These are phyloP conservation scores for Metarhizium brunneum DNA, from an alignment of 2,329 filamentous ascomycete species.

Conservation along the genomic window DNA sequence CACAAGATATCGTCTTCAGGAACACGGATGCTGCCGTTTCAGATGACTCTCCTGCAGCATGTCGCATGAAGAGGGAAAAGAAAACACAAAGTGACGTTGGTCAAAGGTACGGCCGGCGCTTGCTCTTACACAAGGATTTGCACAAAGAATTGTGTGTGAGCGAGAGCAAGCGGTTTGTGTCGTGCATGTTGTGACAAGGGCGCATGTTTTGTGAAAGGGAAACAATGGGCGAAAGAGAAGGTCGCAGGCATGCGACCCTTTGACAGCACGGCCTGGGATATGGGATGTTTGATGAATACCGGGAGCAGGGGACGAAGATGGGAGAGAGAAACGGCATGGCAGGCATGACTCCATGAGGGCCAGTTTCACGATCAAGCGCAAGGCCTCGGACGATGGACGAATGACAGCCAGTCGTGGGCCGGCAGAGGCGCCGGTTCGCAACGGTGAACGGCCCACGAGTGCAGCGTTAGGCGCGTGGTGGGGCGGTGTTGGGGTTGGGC, in stretches of 20 bases:
- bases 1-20: no score
- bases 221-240: neutral
- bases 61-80: no score
- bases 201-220: neutral
- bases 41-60: no score
- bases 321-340: no score
- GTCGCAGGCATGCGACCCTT: neutral
- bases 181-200: neutral
- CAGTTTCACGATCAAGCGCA: no score
- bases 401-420: constrained; percentile 5
- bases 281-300: no score
- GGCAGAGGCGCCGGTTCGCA: constrained; percentile 2
- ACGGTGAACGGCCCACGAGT: neutral
- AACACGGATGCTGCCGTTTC: no score
- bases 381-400: neutral
- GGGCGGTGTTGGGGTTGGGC: no score
- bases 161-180: neutral
- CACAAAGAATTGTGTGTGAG: neutral
- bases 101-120: constrained; percentile 1
- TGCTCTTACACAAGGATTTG: neutral
- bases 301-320: no score
- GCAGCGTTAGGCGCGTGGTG: neutral
- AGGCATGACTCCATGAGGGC: no score
- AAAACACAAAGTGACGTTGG: neutral
- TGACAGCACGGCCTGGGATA: neutral